phyloP scores from a whole-genome alignment of 495 filamentous ascomycete species.

The Tuber umbilicatum region DNA sequence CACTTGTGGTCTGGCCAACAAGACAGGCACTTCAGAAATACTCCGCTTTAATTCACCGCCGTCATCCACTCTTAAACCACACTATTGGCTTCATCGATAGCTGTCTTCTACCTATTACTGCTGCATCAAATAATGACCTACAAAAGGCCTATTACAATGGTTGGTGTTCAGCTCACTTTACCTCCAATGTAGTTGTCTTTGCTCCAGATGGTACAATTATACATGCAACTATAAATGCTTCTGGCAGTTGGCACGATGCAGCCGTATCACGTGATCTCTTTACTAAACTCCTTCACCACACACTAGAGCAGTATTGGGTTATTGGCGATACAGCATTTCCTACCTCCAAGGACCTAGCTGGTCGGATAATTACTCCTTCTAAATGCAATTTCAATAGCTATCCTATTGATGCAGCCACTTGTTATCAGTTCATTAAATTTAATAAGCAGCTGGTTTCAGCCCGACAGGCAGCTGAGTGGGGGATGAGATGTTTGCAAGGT shows the following conservation, averaged over 20 bases:
- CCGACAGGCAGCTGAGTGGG: neutral
- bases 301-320: constrained; percentile 3
- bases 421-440: neutral
- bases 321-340: constrained; percentile 11
- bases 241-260: constrained; percentile 11
- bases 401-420: neutral
- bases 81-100: neutral
- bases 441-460: neutral
- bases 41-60: neutral
- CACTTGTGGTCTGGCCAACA: neutral
- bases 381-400: neutral
- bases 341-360: neutral
- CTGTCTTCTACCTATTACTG: neutral
- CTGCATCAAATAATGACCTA: neutral
- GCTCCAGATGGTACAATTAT: constrained; percentile 11
- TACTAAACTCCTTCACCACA: neutral
- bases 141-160: neutral
- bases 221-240: constrained; percentile 8
- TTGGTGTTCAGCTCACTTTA: constrained; percentile 1
- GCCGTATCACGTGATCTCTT: constrained; percentile 6
- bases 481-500: neutral
- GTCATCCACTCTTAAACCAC: neutral
- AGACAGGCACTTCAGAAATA: neutral
- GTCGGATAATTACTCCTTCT: neutral
- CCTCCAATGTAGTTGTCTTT: constrained; percentile 11